A percentile compares a stretch with the other conserved stretches of the same genome.
phyloP scores from a whole-genome alignment of 2,329 filamentous ascomycete species.

The Aspergillus intermedius region DNA sequence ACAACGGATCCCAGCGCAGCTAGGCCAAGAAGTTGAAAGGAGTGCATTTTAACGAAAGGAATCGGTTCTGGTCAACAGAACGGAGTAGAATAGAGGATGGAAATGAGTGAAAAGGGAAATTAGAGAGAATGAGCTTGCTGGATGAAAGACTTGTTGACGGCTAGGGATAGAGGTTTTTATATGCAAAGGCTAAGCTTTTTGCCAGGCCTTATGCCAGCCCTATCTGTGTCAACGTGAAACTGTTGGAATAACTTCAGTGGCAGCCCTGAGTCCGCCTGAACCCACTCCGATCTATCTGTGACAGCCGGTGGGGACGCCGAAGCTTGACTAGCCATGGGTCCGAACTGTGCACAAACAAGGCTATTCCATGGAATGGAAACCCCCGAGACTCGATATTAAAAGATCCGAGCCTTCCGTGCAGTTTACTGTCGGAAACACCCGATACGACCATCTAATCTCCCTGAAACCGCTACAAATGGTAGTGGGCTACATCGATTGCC shows the following conservation, averaged over 20 bases:
- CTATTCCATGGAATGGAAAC: neutral
- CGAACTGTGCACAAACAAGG: too few species aligned
- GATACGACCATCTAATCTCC: neutral
- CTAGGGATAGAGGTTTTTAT: neutral
- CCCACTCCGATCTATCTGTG: neutral
- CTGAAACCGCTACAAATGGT: neutral
- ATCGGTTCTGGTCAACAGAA: slow-evolving; percentile 11
- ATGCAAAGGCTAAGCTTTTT: neutral
- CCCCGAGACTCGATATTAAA: neutral
- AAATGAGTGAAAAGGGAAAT: neutral
- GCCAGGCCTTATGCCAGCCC: neutral
- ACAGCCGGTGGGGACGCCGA: neutral
- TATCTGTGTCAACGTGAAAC: neutral
- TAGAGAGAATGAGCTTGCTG: neutral
- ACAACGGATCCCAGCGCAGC: slow-evolving; percentile 13
- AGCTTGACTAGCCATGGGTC: too few species aligned
- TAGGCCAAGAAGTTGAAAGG: slow-evolving; percentile 14
- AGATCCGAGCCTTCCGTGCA: neutral
- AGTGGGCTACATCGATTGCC: neutral
- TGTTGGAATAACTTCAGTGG: too few species aligned
- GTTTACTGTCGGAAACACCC: neutral
- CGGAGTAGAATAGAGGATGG: neutral
- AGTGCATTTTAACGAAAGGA: slow-evolving; percentile 12
- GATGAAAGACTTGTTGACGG: neutral
- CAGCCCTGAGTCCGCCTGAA: neutral